These are phyloP conservation scores for Ceratopteris richardii DNA, from an alignment of 75 land plant species.

Conservation along the genomic window DNA sequence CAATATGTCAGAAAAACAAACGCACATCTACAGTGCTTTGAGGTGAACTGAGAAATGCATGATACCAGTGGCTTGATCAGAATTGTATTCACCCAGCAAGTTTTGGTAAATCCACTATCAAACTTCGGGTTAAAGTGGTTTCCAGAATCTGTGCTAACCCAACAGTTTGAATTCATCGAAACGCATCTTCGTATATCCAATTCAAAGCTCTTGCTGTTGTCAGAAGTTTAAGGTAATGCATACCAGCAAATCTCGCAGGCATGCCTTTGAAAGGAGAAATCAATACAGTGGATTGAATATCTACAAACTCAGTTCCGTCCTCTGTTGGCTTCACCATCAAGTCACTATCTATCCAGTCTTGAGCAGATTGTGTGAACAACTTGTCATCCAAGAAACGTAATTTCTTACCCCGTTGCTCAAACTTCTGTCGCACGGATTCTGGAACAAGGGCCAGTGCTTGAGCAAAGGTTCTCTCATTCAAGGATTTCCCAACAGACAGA, in stretches of 20 bases:
- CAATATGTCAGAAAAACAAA: too few species aligned
- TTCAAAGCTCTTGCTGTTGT: slow-evolving; percentile 33
- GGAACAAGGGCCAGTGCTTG: slow-evolving; percentile 23
- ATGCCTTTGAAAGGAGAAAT: slow-evolving; percentile 20
- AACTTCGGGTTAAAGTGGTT: too few species aligned
- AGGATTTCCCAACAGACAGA: neutral
- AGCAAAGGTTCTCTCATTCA: slow-evolving; percentile 29
- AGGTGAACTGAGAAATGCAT: too few species aligned
- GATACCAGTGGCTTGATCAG: too few species aligned
- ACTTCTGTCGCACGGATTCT: slow-evolving; percentile 17
- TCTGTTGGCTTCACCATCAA: slow-evolving; percentile 17
- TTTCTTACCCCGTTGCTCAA: slow-evolving; percentile 24
- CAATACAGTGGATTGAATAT: slow-evolving; percentile 26
- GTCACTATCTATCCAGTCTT: slow-evolving; percentile 35
- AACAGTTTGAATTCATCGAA: too few species aligned
- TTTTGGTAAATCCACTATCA: too few species aligned
- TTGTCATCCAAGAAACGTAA: slow-evolving; percentile 29
- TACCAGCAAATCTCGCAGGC: slow-evolving; percentile 32
- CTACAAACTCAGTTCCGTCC: slow-evolving; percentile 16
- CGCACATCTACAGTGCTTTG: too few species aligned
- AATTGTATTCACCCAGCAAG: too few species aligned
- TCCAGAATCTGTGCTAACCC: neutral
- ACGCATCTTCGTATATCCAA: slow-evolving; percentile 31
- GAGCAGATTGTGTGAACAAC: slow-evolving; percentile 9
- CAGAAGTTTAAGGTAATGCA: slow-evolving; percentile 40